Percentiles rank a stretch among this genome's conserved stretches.
Conservation (phyloP, 1,139 yeast genomes). For the Protomyces inouyei region DNA sequence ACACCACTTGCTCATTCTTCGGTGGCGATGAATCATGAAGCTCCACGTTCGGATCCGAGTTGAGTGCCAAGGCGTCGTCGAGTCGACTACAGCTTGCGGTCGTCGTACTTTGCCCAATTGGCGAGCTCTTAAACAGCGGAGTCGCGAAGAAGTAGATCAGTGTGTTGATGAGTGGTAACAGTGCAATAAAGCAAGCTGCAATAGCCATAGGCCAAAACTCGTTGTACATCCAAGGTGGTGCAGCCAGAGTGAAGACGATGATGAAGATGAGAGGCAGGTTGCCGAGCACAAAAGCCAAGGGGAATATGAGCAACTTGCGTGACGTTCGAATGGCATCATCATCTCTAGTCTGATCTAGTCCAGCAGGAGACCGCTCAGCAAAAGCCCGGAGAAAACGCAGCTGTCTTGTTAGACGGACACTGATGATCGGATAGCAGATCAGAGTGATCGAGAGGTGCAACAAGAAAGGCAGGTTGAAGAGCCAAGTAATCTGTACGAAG, state of each 20-base stretch:
- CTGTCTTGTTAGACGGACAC: background rate
- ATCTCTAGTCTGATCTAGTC: background rate
- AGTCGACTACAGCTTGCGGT: too few species aligned
- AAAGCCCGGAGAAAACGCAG: background rate
- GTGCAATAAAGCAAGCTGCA: background rate
- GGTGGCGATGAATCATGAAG: too few species aligned
- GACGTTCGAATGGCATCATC: background rate
- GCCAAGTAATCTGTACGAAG: background rate
- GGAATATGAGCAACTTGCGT: background rate
- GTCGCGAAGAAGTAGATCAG: background rate
- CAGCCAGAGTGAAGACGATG: background rate
- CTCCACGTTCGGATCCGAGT: too few species aligned
- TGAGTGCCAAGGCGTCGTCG: too few species aligned
- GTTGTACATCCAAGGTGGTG: too few species aligned
- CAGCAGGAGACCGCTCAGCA: background rate
- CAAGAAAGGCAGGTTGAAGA: background rate
- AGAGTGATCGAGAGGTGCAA: background rate
- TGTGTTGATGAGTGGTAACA: background rate
- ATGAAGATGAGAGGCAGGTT: background rate
- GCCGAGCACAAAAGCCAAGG: background rate
- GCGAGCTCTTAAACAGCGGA: background rate
- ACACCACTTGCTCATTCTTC: too few species aligned
- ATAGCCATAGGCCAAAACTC: background rate
- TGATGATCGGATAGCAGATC: background rate
- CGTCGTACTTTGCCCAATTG: too few species aligned